phyloP scores from a whole-genome alignment of 768 basidiomycete species.

The Lactarius sp. region DNA sequence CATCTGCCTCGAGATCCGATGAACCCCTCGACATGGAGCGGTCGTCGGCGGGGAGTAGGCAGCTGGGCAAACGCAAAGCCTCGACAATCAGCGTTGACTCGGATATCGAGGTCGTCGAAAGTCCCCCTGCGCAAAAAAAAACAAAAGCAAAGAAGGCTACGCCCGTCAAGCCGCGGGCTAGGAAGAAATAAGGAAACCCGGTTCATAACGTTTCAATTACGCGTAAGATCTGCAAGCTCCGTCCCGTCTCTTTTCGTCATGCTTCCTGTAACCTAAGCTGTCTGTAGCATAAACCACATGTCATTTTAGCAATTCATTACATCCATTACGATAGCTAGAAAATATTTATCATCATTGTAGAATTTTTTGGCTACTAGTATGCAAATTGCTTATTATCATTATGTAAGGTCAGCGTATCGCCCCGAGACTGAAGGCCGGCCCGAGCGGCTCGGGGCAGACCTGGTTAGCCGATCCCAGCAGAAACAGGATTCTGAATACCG shows the following conservation, averaged over 20 bases:
- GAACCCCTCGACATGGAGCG: slow-evolving; percentile 42
- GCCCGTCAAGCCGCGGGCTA: slow-evolving; percentile 27
- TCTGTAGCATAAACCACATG: not conserved
- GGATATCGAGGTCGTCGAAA: slow-evolving; percentile 32
- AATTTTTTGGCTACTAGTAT: too few species aligned
- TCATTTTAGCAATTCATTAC: too few species aligned
- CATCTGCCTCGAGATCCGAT: slow-evolving; percentile 31
- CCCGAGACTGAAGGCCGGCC: too few species aligned
- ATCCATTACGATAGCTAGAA: too few species aligned
- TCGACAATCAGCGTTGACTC: slow-evolving; percentile 30
- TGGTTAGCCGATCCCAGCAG: too few species aligned
- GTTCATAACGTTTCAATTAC: not conserved
- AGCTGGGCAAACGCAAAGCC: slow-evolving; percentile 47
- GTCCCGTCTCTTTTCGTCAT: not conserved
- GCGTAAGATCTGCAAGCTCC: not conserved
- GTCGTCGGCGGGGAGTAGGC: slow-evolving; percentile 23
- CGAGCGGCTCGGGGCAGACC: too few species aligned
- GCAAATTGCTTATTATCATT: too few species aligned
- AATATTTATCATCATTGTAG: too few species aligned
- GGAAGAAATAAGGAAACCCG: slow-evolving; percentile 22
- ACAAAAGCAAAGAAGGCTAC: slow-evolving; percentile 24
- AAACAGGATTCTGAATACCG: too few species aligned
- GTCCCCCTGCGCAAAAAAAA: slow-evolving; percentile 27
- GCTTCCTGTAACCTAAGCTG: slow-evolving; percentile 7
- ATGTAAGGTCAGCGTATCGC: too few species aligned